Base-by-base conservation (phyloP, 495 filamentous ascomycete genomes). In the Achaetomiella virescens region DNA sequence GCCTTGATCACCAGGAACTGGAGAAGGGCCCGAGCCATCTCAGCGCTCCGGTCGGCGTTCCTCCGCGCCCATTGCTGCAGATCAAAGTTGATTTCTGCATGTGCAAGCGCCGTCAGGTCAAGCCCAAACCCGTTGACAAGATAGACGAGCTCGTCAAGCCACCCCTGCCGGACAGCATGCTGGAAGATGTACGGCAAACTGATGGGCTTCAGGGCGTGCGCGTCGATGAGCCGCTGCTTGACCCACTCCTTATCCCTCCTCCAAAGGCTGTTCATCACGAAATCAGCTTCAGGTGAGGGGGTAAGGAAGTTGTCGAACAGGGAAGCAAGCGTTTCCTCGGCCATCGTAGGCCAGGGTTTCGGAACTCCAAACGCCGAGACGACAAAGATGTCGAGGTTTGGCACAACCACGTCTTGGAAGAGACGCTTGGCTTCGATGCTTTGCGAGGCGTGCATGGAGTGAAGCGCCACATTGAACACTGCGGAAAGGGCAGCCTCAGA, bases 261-360 rank as follows among this genome's bases (percentile, higher is more conserved):
- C 92, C 93, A 97, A 3, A 95, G 73, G 55, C 87, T 88, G 66
- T 93, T 81, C 49, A 97, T 78, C 17, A 95, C 91, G 48, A 97
- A 89, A 52, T 89, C 84, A 64, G 89, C 83, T 15, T 88, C 83
- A 6, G 68, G 62, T 2, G 75, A 70, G 52, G 73, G 75, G 44
- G 70, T 62, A 6, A 82, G 58, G 56, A 80, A 81, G 9, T 72
- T 71, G 17, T 79, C 75, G 37, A 81, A 81, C 18, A 82, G 62
- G 1, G 76, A 77, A 8, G 70, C 71, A 21, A 81, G 60, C 4
- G 79, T 81, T 5, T 82, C 79, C 12, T 71, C 72, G n/a, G 79
- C 78, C 67, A 81, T 74, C 2, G 63, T 63, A 6, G 78, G 75
- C 79, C 79, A 82, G 21, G 78, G 77, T 50, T 75, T 77, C 7